Evolutionary conservation across 2,329 filamentous ascomycete species (phyloP), one percentile per base, ranked within the genome.

Genomic region (Fusarium cicatricum): DNA sequence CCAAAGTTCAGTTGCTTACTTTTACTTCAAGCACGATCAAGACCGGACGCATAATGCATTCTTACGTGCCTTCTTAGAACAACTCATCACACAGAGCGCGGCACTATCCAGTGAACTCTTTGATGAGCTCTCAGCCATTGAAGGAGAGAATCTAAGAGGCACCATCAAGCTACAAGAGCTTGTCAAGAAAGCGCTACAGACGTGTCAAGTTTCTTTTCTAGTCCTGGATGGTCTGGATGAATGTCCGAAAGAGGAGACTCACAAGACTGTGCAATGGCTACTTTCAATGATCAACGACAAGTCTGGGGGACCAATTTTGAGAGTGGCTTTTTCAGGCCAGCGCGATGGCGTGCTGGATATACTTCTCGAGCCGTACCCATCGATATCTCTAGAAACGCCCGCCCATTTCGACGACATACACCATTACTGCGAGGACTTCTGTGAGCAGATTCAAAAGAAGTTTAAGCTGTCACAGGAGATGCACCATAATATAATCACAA

Each of bases 171-270:
- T 61, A 5, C 23, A 52, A 23, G 33, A 23, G 6, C 7, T 55
- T 1, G 14, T 43, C 9, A n/a, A 32, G 10, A n/a, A 9, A 1
- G 42, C 21, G 1, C 14, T 54, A 2, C 31, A 55, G 4, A 15
- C 15, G 2, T 50, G 39, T 11, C 19, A 8, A n/a, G 36, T 29
- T 17, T 28, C 32, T 0, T 52, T n/a, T 23, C 1, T 61, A 1
- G 17, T 61, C 4, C 28, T 61, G 1, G 58, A 61, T 19, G 55
- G 58, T 2, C 21, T 61, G 4, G 58, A 61, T 16, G 55, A 55
- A 37, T 61, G 58, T 15, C 2, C 15, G 0, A 32, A 49, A 4
- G 23, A 45, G 1, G 38, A 58, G 4, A 16, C 47, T 2, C 17
- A 29, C 1, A 15, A 10, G 4, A 46, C 45, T 5, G 12, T 57